Percentiles rank a stretch among this genome's conserved stretches.
phyloP scores from a whole-genome alignment of 2,329 filamentous ascomycete genomes.

The Neophaeococcomyces aloes region DNA sequence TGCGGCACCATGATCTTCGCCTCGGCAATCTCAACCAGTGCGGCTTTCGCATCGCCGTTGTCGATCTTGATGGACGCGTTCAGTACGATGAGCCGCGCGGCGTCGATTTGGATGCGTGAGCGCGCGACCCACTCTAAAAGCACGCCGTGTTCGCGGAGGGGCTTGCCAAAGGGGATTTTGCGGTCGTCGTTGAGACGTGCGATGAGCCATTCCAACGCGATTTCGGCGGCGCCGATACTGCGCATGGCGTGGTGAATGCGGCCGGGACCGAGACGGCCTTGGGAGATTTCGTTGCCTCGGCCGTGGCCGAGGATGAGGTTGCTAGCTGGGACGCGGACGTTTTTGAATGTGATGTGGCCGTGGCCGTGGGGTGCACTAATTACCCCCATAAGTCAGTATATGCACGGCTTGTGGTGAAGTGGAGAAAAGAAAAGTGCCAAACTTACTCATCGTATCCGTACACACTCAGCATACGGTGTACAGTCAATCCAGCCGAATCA shows the following conservation, averaged over 20 bases:
- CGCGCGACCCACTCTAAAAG: conserved; percentile 91
- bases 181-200: conserved; percentile 81
- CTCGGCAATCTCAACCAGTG: conserved; percentile 60
- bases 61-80: conserved; percentile 96
- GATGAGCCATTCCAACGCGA: conserved; percentile 87
- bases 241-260: conserved; percentile 98
- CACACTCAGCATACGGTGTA: conserved; percentile 84
- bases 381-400: conserved; percentile 35
- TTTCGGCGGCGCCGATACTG: conserved; percentile 78
- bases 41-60: conserved; percentile 71
- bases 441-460: conserved; percentile 77
- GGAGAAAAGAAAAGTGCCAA: not conserved
- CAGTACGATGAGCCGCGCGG: conserved; percentile 75
- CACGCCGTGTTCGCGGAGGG: conserved; percentile 81
- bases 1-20: conserved; percentile 88
- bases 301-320: conserved; percentile 87
- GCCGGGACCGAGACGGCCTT: conserved; percentile 87
- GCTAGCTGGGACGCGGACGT: conserved; percentile 79
- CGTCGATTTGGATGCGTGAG: conserved; percentile 86
- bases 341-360: conserved; percentile 76
- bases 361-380: conserved; percentile 75
- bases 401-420: not conserved
- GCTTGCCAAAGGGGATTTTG: conserved; percentile 79
- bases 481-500: conserved; percentile 72
- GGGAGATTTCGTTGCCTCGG: conserved; percentile 94